Percentiles rank a stretch among this genome's conserved stretches.
Evolutionary conservation across 495 filamentous ascomycete species (phyloP).

Genomic region (Podospora appendiculata): DNA sequence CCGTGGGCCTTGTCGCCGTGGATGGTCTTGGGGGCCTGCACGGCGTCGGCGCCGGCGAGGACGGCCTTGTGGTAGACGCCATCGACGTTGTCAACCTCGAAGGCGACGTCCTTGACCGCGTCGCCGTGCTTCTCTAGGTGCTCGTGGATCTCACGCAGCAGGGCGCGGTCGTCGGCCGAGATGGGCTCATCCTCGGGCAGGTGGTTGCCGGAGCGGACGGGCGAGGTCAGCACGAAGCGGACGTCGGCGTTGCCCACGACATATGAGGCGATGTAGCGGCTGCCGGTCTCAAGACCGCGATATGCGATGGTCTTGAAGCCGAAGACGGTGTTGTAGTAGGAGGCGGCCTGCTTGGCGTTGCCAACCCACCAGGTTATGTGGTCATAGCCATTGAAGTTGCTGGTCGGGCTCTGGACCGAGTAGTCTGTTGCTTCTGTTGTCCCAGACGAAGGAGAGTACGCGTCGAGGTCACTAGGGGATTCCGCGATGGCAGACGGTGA

Average conservation of each 20-base stretch:
- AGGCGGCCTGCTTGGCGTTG: constrained; percentile 88
- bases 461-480: constrained; percentile 26
- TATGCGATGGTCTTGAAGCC: constrained; percentile 78
- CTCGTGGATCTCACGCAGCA: constrained; percentile 60
- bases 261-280: constrained; percentile 64
- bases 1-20: constrained; percentile 46
- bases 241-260: constrained; percentile 72
- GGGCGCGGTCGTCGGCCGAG: constrained; percentile 41
- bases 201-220: constrained; percentile 55
- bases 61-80: constrained; percentile 66
- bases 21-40: constrained; percentile 46
- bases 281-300: constrained; percentile 78
- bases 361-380: constrained; percentile 91
- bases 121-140: constrained; percentile 81
- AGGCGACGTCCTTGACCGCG: constrained; percentile 85
- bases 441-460: constrained; percentile 31
- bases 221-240: constrained; percentile 78
- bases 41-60: constrained; percentile 55
- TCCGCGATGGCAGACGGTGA: constrained; percentile 63
- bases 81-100: constrained; percentile 78
- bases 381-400: constrained; percentile 75
- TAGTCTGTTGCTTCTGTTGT: constrained; percentile 33
- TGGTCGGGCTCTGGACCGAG: constrained; percentile 31
- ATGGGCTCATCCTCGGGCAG: constrained; percentile 44
- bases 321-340: constrained; percentile 77